Percentiles rank a stretch among this genome's conserved stretches.
Evolutionary conservation across 2,329 filamentous ascomycete species (phyloP).

Genomic region (Sordariomycetes sp.): DNA sequence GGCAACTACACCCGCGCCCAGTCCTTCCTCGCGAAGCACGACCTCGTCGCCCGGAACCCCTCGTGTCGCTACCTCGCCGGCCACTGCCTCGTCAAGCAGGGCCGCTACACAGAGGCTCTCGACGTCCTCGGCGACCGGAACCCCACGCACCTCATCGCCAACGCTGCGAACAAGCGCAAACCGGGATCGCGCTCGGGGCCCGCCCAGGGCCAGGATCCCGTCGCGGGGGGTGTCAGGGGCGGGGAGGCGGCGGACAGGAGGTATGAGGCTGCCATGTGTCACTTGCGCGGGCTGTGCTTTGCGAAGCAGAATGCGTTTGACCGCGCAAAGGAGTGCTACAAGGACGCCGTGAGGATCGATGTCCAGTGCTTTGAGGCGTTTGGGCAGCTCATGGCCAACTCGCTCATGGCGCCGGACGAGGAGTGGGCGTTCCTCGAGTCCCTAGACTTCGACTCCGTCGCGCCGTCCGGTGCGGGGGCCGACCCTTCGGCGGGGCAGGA

Average conservation of each 20-base stretch:
- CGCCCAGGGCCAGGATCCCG: constrained; percentile 14
- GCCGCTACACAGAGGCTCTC: constrained; percentile 79
- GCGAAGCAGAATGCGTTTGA: constrained; percentile 97
- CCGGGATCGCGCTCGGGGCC: constrained; percentile 11
- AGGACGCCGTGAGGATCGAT: constrained; percentile 90
- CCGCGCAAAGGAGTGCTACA: constrained; percentile 95
- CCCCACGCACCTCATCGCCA: constrained; percentile 73
- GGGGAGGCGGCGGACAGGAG: constrained; percentile 66
- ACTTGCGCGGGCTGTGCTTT: constrained; percentile 83
- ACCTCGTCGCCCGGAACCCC: constrained; percentile 67
- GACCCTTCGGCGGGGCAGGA: constrained; percentile 63
- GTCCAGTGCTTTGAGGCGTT: constrained; percentile 98
- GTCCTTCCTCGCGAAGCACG: constrained; percentile 70
- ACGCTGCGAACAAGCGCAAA: constrained; percentile 47
- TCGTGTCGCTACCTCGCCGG: constrained; percentile 88
- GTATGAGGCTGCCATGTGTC: constrained; percentile 96
- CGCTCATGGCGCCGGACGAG: constrained; percentile 76
- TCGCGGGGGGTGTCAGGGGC: constrained; percentile 27
- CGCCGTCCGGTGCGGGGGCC: constrained; percentile 24
- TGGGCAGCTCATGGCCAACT: constrained; percentile 94
- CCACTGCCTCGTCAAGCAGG: constrained; percentile 89
- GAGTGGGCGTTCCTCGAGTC: constrained; percentile 83
- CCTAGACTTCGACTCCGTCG: constrained; percentile 78
- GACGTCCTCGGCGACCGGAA: constrained; percentile 81
- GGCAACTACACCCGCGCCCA: constrained; percentile 91